Percentiles rank a stretch among this genome's conserved stretches.
Conservation (phyloP, 2,329 filamentous ascomycete genomes). For the Cryphonectria japonica region DNA sequence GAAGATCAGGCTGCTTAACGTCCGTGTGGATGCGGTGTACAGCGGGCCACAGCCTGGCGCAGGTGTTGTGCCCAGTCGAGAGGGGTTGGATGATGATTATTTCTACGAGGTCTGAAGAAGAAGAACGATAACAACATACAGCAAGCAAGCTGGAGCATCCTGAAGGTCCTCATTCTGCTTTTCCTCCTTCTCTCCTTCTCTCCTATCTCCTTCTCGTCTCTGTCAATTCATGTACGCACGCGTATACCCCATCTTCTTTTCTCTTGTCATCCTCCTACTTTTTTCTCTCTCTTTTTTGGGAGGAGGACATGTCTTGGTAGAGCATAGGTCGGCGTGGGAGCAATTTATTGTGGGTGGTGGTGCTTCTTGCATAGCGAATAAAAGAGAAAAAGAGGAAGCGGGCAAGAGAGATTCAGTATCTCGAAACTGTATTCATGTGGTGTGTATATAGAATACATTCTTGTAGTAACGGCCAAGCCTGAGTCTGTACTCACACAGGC, state of each 20-base stretch:
- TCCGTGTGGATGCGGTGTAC: constrained; percentile 79
- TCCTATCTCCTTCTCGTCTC: neutral
- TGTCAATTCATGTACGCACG: constrained; percentile 30
- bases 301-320: neutral
- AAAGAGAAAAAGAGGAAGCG: neutral
- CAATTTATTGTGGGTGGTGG: neutral
- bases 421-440: constrained; percentile 8
- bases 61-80: constrained; percentile 77
- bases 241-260: constrained; percentile 25
- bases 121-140: neutral
- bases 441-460: neutral
- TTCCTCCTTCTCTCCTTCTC: neutral
- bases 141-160: too few species aligned
- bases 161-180: neutral
- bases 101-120: constrained; percentile 74
- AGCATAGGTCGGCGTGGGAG: neutral
- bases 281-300: neutral
- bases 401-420: constrained; percentile 14
- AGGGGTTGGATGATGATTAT: constrained; percentile 89
- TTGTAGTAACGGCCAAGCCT: neutral
- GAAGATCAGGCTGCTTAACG: constrained; percentile 90
- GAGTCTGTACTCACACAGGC: neutral
- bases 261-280: neutral
- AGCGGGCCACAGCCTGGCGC: constrained; percentile 69
- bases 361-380: neutral